These are phyloP conservation scores for Peronospora destructor DNA, from an alignment of 352 stramenopile species.

Conservation along the genomic window DNA sequence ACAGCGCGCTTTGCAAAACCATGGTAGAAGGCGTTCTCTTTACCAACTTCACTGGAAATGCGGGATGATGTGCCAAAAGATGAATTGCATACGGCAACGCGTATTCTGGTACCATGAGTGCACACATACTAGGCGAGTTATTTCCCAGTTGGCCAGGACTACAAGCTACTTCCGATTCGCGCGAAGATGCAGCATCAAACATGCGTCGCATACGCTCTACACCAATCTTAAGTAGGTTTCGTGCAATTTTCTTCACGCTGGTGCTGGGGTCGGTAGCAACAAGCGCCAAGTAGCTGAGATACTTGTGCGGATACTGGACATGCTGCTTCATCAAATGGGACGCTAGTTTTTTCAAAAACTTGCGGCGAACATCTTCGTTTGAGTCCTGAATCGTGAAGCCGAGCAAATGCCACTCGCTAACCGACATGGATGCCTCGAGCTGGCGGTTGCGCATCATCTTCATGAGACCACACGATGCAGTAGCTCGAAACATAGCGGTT, in stretches of 20 bases:
- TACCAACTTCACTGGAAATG: conserved; percentile 45
- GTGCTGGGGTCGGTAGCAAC: conserved; percentile 46
- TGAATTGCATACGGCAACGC: conserved; percentile 76
- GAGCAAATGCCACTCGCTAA: conserved; percentile 74
- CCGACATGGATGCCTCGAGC: conserved; percentile 42
- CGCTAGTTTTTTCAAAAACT: conserved; percentile 73
- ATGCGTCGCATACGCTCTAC: conserved; percentile 72
- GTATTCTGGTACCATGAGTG: conserved; percentile 82
- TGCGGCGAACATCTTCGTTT: conserved; percentile 55
- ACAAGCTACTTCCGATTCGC: conserved; percentile 13
- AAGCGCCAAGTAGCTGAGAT: conserved; percentile 67
- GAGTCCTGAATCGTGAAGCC: conserved; percentile 72
- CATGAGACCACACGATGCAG: conserved; percentile 48
- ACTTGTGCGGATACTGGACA: conserved; percentile 68
- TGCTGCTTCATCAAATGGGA: conserved; percentile 59
- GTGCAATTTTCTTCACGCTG: conserved; percentile 50
- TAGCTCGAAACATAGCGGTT: conserved; percentile 40
- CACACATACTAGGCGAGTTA: conserved; percentile 14
- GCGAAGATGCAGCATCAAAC: conserved; percentile 50
- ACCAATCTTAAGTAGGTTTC: conserved; percentile 40
- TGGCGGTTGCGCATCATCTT: conserved; percentile 53
- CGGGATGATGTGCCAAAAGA: conserved; percentile 68
- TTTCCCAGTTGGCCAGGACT: conserved; percentile 8
- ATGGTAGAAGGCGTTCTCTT: conserved; percentile 24
- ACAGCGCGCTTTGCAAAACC: conserved; percentile 35